phyloP scores from a whole-genome alignment of 2,329 filamentous ascomycete genomes.

The Coniochaeta pulveracea region DNA sequence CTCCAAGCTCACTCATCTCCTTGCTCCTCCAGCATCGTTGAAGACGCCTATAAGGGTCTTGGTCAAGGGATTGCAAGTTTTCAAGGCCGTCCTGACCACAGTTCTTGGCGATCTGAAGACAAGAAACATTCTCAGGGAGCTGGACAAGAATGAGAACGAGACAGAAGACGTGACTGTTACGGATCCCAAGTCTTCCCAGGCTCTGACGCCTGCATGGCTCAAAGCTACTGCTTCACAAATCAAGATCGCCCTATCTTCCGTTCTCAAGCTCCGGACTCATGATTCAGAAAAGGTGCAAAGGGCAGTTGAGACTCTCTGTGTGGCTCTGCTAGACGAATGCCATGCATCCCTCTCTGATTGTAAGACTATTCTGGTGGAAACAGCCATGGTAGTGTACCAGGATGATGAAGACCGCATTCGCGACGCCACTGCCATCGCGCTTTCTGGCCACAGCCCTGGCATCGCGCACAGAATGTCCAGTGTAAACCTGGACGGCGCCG shows the following conservation, averaged over 20 bases:
- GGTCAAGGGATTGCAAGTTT: conserved; percentile 44
- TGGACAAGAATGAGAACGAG: conserved; percentile 14
- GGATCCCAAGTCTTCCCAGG: conserved; percentile 13
- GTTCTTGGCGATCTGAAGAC: conserved; percentile 48
- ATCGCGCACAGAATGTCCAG: too few relatives aligned
- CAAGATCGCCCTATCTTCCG: conserved; percentile 67
- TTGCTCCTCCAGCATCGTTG: conserved; percentile 54
- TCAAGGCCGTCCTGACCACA: conserved; percentile 41
- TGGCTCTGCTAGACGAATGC: conserved; percentile 69
- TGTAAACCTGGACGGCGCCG: too few relatives aligned
- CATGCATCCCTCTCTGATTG: conserved; percentile 60
- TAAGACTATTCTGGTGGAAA: conserved; percentile 65
- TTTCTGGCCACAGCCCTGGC: too few relatives aligned
- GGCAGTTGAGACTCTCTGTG: conserved; percentile 59
- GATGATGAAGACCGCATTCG: conserved; percentile 24
- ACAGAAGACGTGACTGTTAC: conserved; percentile 11
- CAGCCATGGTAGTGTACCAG: conserved; percentile 53
- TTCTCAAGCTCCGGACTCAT: conserved; percentile 65
- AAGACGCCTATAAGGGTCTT: conserved; percentile 51
- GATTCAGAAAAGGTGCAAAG: conserved; percentile 56
- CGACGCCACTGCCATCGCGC: too few relatives aligned
- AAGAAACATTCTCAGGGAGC: conserved; percentile 28
- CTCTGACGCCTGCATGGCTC: conserved; percentile 53
- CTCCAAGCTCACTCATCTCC: conserved; percentile 65
- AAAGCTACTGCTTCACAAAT: conserved; percentile 71